Evolutionary conservation across 441 rosid species (phyloP).

Genomic region (Populus tomentosa): DNA sequence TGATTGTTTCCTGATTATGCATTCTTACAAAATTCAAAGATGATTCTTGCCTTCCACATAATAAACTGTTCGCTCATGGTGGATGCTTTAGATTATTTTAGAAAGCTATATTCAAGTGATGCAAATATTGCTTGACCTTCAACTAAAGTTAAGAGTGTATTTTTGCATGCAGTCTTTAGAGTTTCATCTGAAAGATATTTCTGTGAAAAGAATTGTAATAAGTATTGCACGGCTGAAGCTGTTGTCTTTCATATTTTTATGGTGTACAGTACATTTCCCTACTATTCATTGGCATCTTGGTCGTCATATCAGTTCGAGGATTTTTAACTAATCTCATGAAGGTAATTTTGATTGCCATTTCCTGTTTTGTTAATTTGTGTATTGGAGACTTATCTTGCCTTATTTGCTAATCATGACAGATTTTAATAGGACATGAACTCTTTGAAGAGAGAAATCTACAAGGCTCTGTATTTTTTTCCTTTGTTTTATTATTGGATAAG

Average conservation of each 20-base stretch:
- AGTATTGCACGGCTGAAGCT: constrained; percentile 7
- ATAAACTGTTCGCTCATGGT: background rate
- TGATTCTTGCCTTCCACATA: background rate
- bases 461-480: background rate
- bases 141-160: background rate
- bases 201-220: background rate
- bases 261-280: constrained; percentile 82
- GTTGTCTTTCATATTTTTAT: constrained; percentile 18
- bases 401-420: background rate
- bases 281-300: constrained; percentile 90
- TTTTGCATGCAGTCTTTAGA: background rate
- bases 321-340: constrained; percentile 96
- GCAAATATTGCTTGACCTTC: background rate
- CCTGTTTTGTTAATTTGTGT: constrained; percentile 2
- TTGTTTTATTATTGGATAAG: background rate
- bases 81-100: background rate
- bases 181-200: background rate
- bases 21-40: too few relatives aligned
- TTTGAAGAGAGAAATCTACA: background rate
- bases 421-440: background rate
- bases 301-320: constrained; percentile 94
- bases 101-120: background rate
- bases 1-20: background rate
- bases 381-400: background rate
- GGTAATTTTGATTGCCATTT: constrained; percentile 41